Conservation (phyloP, 768 basidiomycete genomes). For the Coprinopsis sp. region DNA sequence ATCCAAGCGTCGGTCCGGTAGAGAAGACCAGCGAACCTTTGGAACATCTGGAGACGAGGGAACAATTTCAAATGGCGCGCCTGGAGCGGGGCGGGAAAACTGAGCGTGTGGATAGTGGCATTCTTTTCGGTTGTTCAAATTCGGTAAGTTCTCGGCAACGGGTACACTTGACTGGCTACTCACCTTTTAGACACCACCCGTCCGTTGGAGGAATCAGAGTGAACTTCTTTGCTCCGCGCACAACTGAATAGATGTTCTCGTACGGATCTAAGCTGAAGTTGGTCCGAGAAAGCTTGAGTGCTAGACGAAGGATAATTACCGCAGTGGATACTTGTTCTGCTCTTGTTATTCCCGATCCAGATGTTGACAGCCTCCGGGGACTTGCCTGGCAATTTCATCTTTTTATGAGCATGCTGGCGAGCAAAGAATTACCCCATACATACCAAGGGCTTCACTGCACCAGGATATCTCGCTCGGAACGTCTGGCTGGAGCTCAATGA, state of each 20-base stretch:
- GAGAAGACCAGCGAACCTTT: constrained; percentile 78
- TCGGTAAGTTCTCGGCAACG: background rate
- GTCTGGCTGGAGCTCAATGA: constrained; percentile 56
- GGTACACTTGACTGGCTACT: constrained; percentile 9
- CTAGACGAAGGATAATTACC: constrained; percentile 39
- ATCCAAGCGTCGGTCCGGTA: constrained; percentile 51
- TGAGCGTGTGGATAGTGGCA: constrained; percentile 61
- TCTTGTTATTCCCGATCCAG: constrained; percentile 81
- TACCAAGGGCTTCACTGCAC: constrained; percentile 78
- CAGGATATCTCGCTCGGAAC: constrained; percentile 66
- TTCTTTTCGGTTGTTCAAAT: constrained; percentile 42
- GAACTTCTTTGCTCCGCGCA: constrained; percentile 82
- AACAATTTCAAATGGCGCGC: constrained; percentile 24
- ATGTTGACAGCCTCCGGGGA: constrained; percentile 84
- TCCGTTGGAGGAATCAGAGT: constrained; percentile 87
- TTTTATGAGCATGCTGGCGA: background rate
- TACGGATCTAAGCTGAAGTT: constrained; percentile 64
- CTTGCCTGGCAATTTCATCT: constrained; percentile 30
- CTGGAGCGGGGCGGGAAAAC: constrained; percentile 45
- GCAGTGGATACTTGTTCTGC: constrained; percentile 82
- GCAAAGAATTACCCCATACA: constrained; percentile 14
- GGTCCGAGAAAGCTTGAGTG: background rate
- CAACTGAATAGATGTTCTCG: constrained; percentile 89
- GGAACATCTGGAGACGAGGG: constrained; percentile 28
- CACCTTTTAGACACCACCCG: constrained; percentile 78